A percentile compares a stretch with the other conserved stretches of the same genome.
Evolutionary conservation across 768 basidiomycete genomes (phyloP).

Genomic region (Jaapia argillacea): DNA sequence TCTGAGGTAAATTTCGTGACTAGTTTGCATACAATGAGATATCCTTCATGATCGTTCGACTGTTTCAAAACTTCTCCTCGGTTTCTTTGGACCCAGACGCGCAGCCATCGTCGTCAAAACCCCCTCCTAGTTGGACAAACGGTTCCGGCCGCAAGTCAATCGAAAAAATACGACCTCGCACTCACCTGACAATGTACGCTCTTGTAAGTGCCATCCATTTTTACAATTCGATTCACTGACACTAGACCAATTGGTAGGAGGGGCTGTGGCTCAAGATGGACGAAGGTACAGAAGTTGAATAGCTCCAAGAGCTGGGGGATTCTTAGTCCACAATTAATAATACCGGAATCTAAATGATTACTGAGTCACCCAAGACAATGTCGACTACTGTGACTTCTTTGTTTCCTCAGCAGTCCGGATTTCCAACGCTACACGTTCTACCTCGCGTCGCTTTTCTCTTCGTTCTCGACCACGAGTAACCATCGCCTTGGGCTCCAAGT

Average conservation of each 20-base stretch:
- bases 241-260: slow-evolving; percentile 9
- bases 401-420: slow-evolving; percentile 11
- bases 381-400: slow-evolving; percentile 29
- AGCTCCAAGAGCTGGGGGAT: no score
- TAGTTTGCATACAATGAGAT: slow-evolving; percentile 48
- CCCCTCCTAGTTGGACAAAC: slow-evolving; percentile 22
- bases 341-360: no score
- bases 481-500: slow-evolving; percentile 77
- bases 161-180: slow-evolving; percentile 29
- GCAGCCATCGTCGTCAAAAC: slow-evolving; percentile 20
- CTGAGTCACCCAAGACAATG: no score
- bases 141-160: slow-evolving; percentile 24
- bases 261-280: slow-evolving; percentile 20
- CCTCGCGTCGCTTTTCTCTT: slow-evolving; percentile 45
- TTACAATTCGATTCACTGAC: not conserved
- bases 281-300: slow-evolving; percentile 4
- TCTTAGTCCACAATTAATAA: no score
- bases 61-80: slow-evolving; percentile 37
- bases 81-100: slow-evolving; percentile 28
- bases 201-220: slow-evolving; percentile 21
- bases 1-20: not conserved
- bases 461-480: slow-evolving; percentile 79
- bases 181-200: slow-evolving; percentile 33
- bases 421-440: slow-evolving; percentile 10
- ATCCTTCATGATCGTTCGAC: slow-evolving; percentile 42